phyloP scores from a whole-genome alignment of 1,139 yeast species.

The Candida albicans region DNA sequence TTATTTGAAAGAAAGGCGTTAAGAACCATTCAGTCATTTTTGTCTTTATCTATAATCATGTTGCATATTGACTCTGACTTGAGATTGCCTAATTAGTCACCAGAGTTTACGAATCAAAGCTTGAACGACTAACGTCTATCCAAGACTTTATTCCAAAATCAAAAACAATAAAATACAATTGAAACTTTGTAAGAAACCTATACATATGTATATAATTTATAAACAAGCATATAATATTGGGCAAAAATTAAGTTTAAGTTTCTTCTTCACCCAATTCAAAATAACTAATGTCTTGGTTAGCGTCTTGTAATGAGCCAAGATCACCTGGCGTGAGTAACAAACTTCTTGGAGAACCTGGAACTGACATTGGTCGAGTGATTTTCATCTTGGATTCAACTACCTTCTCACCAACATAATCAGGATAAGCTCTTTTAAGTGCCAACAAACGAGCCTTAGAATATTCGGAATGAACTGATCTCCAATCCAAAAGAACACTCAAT shows the following conservation, averaged over 20 bases:
- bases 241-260: not conserved
- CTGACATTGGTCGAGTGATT: conserved; percentile 88
- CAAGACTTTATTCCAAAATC: not conserved
- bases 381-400: conserved; percentile 65
- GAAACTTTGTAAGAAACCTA: not conserved
- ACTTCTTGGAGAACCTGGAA: conserved; percentile 87
- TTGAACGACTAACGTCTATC: too few relatives aligned
- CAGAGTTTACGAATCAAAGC: too few relatives aligned
- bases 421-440: conserved; percentile 90
- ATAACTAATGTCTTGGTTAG: conserved; percentile 70
- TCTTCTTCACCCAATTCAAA: conserved; percentile 65
- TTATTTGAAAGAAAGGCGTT: too few relatives aligned
- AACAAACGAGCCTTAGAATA: conserved; percentile 93
- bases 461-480: conserved; percentile 98
- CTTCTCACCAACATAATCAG: conserved; percentile 72
- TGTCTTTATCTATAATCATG: too few relatives aligned
- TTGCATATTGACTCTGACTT: too few relatives aligned
- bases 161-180: not conserved
- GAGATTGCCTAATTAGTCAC: too few relatives aligned
- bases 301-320: conserved; percentile 93
- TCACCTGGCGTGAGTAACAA: conserved; percentile 94
- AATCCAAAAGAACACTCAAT: conserved; percentile 86
- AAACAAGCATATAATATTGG: not conserved
- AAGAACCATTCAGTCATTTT: too few relatives aligned
- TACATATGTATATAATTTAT: not conserved